Conservation (phyloP, 2,329 filamentous ascomycete genomes). For the Dactylellina parvicollis region DNA sequence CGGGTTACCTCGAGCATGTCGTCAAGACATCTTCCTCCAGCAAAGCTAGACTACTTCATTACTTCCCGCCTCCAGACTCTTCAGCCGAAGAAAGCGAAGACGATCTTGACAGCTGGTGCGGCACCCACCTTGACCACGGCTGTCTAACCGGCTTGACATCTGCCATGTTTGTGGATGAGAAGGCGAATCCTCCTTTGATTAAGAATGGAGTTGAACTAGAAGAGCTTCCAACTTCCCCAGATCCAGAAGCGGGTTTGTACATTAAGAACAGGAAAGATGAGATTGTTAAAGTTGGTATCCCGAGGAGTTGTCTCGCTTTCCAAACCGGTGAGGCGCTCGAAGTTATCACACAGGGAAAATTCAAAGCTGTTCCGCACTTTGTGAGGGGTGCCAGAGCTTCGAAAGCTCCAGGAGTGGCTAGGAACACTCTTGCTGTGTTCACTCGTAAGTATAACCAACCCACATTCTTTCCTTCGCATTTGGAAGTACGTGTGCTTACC, state of each 20-base stretch:
- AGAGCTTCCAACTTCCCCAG: slow-evolving; percentile 80
- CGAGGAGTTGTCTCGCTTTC: slow-evolving; percentile 89
- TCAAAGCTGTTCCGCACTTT: slow-evolving; percentile 96
- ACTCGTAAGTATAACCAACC: slow-evolving; percentile 67
- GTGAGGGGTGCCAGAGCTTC: slow-evolving; percentile 76
- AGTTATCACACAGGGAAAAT: slow-evolving; percentile 86
- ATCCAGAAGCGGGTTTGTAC: slow-evolving; percentile 88
- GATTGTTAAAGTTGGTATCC: slow-evolving; percentile 91
- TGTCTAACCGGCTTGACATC: slow-evolving; percentile 90
- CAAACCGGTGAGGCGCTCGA: slow-evolving; percentile 94
- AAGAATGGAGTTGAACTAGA: slow-evolving; percentile 65
- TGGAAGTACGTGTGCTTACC: slow-evolving; percentile 1
- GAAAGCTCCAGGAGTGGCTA: slow-evolving; percentile 69
- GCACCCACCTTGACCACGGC: slow-evolving; percentile 87
- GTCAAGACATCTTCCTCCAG: slow-evolving; percentile 86
- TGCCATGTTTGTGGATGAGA: slow-evolving; percentile 94
- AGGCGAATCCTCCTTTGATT: slow-evolving; percentile 60
- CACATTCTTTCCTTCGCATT: neutral
- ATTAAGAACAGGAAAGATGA: slow-evolving; percentile 85
- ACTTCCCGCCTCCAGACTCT: slow-evolving; percentile 74
- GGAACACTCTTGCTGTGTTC: slow-evolving; percentile 94
- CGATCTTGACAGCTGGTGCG: slow-evolving; percentile 76
- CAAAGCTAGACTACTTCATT: slow-evolving; percentile 91
- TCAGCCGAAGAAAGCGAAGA: slow-evolving; percentile 60
- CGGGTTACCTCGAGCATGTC: slow-evolving; percentile 84